Conservation (phyloP, 2,329 filamentous ascomycete species). For the Cordyceps tenuipes region DNA sequence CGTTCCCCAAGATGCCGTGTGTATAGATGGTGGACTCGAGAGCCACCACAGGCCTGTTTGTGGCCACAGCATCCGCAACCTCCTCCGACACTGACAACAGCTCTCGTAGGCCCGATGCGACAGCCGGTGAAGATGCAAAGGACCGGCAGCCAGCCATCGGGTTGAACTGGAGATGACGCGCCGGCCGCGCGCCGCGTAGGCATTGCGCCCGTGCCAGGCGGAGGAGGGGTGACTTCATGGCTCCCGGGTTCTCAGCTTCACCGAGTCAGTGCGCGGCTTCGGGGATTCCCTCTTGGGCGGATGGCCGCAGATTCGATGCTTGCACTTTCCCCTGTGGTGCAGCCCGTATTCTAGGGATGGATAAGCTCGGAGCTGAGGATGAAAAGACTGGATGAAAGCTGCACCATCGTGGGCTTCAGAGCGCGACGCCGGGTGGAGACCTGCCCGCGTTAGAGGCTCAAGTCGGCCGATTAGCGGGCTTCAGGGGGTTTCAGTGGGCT, state of each 20-base stretch:
- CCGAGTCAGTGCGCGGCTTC: neutral
- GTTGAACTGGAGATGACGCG: neutral
- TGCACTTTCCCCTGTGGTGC: neutral
- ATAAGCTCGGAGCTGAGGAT: neutral
- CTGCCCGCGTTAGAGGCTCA: neutral
- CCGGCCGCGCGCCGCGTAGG: neutral
- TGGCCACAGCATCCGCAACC: slow-evolving; percentile 65
- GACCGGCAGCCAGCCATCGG: neutral
- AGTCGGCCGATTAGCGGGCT: neutral
- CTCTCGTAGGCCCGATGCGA: slow-evolving; percentile 23
- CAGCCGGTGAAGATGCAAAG: slow-evolving; percentile 8
- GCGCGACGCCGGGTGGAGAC: neutral
- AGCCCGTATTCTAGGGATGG: neutral
- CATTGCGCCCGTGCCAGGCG: neutral
- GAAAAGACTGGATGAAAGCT: neutral
- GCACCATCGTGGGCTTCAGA: neutral
- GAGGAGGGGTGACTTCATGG: neutral
- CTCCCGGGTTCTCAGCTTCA: neutral
- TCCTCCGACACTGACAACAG: slow-evolving; percentile 72
- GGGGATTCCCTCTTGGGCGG: neutral
- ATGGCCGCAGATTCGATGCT: neutral
- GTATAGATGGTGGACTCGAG: slow-evolving; percentile 97
- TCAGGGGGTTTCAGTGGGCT: too few species aligned
- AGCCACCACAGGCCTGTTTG: slow-evolving; percentile 76
- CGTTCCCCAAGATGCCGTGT: slow-evolving; percentile 74